These are phyloP conservation scores for Xanthoparmelia taractica DNA, from an alignment of 495 filamentous ascomycete species.

Conservation along the genomic window DNA sequence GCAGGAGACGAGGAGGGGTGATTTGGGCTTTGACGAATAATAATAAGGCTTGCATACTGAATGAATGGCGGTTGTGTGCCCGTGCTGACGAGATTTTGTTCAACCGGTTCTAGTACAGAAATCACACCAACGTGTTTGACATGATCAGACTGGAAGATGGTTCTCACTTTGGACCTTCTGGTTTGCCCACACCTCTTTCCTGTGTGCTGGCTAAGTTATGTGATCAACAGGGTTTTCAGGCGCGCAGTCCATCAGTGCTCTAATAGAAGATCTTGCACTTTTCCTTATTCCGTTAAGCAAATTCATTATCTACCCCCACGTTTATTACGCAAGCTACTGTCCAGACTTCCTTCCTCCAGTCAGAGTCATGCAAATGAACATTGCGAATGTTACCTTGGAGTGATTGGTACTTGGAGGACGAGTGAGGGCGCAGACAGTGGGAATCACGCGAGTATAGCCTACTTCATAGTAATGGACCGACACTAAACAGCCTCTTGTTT, in stretches of 20 bases:
- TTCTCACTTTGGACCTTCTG: not conserved
- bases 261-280: not conserved
- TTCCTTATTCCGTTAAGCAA: not conserved
- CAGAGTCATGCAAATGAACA: not conserved
- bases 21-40: not conserved
- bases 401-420: not conserved
- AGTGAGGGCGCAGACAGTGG: too few species aligned
- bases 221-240: not conserved
- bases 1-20: slow-evolving; percentile 60
- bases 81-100: slow-evolving; percentile 6
- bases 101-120: slow-evolving; percentile 3
- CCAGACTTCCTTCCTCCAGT: not conserved
- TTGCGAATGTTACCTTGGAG: not conserved
- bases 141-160: not conserved
- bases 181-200: slow-evolving; percentile 4
- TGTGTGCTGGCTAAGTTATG: slow-evolving; percentile 4
- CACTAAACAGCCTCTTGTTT: too few species aligned
- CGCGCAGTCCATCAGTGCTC: not conserved
- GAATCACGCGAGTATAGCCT: too few species aligned
- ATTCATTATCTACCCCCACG: not conserved
- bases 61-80: not conserved
- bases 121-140: not conserved
- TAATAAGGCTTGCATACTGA: slow-evolving; percentile 13
- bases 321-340: not conserved
- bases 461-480: too few species aligned